Evolutionary conservation across 2,329 filamentous ascomycete genomes (phyloP).

Genomic region (Fusarium sp.): DNA sequence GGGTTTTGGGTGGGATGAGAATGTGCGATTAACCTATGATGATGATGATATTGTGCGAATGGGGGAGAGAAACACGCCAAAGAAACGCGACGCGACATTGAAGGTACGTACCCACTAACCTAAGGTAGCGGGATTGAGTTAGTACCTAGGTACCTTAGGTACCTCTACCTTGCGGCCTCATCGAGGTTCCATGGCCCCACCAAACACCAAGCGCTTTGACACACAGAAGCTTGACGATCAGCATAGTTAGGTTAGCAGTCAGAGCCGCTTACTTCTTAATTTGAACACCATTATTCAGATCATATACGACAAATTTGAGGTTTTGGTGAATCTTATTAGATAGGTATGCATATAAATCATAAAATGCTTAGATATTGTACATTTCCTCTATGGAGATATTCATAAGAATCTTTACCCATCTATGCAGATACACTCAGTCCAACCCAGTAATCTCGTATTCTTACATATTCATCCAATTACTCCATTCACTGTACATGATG

Average conservation of each 20-base stretch:
- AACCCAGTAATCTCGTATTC: constrained; percentile 13
- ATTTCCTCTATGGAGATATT: constrained; percentile 20
- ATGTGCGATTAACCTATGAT: constrained; percentile 30
- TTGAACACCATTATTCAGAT: neutral
- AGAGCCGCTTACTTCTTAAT: neutral
- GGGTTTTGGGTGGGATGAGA: constrained; percentile 3
- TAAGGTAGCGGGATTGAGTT: too few species aligned
- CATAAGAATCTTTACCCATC: constrained; percentile 10
- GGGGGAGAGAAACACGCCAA: constrained; percentile 42
- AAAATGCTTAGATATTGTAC: neutral
- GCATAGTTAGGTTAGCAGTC: neutral
- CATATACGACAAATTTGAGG: too few species aligned
- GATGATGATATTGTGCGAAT: constrained; percentile 41
- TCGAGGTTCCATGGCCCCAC: constrained; percentile 14
- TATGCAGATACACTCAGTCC: constrained; percentile 7
- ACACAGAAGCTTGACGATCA: constrained; percentile 10
- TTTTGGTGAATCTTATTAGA: neutral
- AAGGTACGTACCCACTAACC: constrained; percentile 21
- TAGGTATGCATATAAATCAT: neutral
- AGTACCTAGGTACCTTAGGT: neutral
- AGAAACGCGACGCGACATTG: constrained; percentile 47
- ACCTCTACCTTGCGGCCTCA: too few species aligned
- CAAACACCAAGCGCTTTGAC: constrained; percentile 35
- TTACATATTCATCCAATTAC: constrained; percentile 28
- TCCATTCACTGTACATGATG: constrained; percentile 38